phyloP scores from a whole-genome alignment of 129 eudicot species.

The Helianthus annuus region HanXRQr2.0-SUNRISE NC_035445.2:103218877-103219376 shows the following conservation, averaged over 20 bases:
- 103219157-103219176: neutral
- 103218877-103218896: no score
- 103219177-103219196: slow-evolving; percentile 19
- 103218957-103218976: no score
- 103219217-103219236: slow-evolving; percentile 30
- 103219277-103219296: slow-evolving; percentile 42
- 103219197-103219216: slow-evolving; percentile 1
- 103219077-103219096: no score
- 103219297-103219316: slow-evolving; percentile 59
- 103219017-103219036: no score
- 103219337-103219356: slow-evolving; percentile 26
- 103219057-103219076: no score
- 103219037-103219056: no score
- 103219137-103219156: no score
- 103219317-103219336: slow-evolving; percentile 58
- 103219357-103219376: slow-evolving; percentile 42
- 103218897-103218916: no score
- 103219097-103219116: neutral
- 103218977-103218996: no score
- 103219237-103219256: slow-evolving; percentile 1
- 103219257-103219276: slow-evolving; percentile 20
- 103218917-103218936: no score
- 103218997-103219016: no score
- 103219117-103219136: neutral
- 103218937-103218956: no score